Conservation (phyloP, 129 eudicot species). For the Saussurea involucrata region DNA sequence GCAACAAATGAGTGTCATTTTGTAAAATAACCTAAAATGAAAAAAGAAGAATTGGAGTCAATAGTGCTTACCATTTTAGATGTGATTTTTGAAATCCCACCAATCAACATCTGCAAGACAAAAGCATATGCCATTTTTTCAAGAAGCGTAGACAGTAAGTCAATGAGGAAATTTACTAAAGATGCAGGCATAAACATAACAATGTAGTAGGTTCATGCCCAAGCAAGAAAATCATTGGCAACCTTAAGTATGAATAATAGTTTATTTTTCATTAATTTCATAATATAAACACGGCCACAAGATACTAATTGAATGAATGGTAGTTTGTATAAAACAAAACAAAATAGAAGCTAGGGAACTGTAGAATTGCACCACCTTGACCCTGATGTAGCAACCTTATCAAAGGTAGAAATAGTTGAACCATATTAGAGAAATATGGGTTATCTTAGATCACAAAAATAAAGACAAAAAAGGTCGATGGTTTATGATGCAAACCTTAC, state of each 20-base stretch:
- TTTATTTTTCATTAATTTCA: background rate
- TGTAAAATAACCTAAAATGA: background rate
- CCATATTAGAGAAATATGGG: background rate
- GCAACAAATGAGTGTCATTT: conserved; percentile 8
- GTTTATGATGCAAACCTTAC: conserved; percentile 56
- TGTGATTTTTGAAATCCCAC: conserved; percentile 83
- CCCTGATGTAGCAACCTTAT: conserved; percentile 9
- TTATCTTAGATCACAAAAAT: background rate
- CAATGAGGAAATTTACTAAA: background rate
- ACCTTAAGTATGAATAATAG: background rate
- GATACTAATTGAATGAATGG: background rate
- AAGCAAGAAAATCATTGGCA: too few species aligned
- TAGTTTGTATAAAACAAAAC: background rate
- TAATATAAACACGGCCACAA: background rate
- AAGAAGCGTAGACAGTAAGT: background rate
- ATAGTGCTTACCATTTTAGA: conserved; percentile 64
- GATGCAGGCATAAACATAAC: too few species aligned
- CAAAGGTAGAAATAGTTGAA: background rate
- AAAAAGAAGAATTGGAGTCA: background rate
- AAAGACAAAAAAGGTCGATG: background rate
- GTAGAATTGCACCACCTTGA: conserved; percentile 9
- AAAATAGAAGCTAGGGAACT: background rate
- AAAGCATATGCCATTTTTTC: conserved; percentile 5
- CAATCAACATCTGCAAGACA: conserved; percentile 72
- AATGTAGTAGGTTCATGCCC: too few species aligned